Base-by-base conservation (phyloP, 2,329 filamentous ascomycete genomes). In the Phialocephala subalpina region DNA sequence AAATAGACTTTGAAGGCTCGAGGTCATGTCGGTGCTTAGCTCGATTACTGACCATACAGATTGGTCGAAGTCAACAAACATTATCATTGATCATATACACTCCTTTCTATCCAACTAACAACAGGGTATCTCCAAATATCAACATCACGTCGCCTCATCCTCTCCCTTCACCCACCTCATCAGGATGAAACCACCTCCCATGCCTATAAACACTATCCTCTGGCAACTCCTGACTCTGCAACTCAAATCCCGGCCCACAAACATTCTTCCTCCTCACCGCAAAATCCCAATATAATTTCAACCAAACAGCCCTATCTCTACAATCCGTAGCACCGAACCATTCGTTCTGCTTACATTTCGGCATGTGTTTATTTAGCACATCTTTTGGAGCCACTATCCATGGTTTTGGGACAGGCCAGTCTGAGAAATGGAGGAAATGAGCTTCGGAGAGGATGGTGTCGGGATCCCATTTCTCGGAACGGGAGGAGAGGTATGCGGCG, bases 371-470 rank as follows among this genome's bases (percentile, higher is more conserved):
- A 68, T 75, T 75, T 65, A 75, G 33, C n/a, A 72, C 25, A n/a
- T 70, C 67, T 56, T 72, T 71, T 1, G 65, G 62, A 0, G 73
- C 71, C 27, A 67, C 56, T 2, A 74, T 69, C 86, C 86, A 88
- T 2, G 87, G 87, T 70, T 88, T 88, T 1, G 86, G 86, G 53
- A 88, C 69, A 1, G 86, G 87, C 83, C 84, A 86, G 73, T 90
- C 87, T 27, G 82, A 85, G 73, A 88, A 89, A 73, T 89, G 86
- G 9, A 90, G 79, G 2, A 87, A 78, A 66, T 86, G 87, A 2
- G 86, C 84, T 69, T 87, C 83, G 4, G 77, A 74, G 33, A 84
- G 72, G 0, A 80, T 79, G 29, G 75, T 77, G 27, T 87, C 82
- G 0, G 86, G 79, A 71, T 88, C 82, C 86, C 86, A 89, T 22